Evolutionary conservation across 305 asterid species (phyloP).

Genomic region (Solanum hybrid): DNA sequence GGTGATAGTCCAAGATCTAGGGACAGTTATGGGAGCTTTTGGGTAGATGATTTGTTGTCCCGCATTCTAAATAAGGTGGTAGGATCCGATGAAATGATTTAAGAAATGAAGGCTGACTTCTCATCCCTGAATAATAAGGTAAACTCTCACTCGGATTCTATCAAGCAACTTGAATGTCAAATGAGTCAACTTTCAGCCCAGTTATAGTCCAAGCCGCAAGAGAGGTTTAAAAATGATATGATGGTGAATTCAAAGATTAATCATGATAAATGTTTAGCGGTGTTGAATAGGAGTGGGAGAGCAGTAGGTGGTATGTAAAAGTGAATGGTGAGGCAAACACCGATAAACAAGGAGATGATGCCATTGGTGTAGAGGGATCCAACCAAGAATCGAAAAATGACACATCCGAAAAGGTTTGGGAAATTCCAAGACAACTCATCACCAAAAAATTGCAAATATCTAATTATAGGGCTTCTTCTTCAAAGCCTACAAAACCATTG

Average conservation of each 20-base stretch:
- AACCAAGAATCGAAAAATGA: background rate
- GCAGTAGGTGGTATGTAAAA: background rate
- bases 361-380: background rate
- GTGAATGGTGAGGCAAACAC: background rate
- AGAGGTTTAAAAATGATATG: background rate
- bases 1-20: too few relatives aligned
- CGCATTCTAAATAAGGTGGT: background rate
- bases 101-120: background rate
- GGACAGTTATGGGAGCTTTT: too few relatives aligned
- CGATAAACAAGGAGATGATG: too few relatives aligned
- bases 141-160: background rate
- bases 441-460: background rate
- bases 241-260: background rate
- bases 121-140: background rate
- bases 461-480: background rate
- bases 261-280: background rate
- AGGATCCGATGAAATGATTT: background rate
- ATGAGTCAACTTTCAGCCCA: background rate
- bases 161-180: background rate
- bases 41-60: too few relatives aligned
- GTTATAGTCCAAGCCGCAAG: background rate
- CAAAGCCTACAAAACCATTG: background rate
- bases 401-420: background rate
- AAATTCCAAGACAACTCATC: background rate
- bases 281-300: background rate